Percentiles rank a stretch among this genome's conserved stretches.
These are phyloP conservation scores for Camellia oleifera DNA, from an alignment of 179 eudicot genomes.

Conservation along the genomic window DNA sequence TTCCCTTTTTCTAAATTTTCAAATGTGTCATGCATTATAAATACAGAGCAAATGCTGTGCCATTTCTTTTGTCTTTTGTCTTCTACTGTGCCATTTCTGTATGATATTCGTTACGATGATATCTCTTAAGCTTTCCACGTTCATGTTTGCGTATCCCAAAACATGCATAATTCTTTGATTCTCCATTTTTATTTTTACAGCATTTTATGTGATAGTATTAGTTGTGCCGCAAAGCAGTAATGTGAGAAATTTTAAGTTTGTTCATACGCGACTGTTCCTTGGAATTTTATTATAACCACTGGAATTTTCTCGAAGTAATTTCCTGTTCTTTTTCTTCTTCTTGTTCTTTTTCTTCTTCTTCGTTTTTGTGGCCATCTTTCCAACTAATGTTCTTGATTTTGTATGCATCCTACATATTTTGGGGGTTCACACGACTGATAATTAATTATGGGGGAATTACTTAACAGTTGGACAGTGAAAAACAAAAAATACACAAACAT, in stretches of 20 bases:
- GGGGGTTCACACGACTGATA: neutral
- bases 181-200: neutral
- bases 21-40: neutral
- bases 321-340: neutral
- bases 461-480: too few species aligned
- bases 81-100: neutral
- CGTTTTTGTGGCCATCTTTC: too few species aligned
- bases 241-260: neutral
- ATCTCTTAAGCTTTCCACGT: neutral
- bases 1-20: conserved; percentile 9
- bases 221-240: neutral
- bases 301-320: neutral
- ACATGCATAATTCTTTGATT: neutral
- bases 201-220: neutral
- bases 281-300: neutral
- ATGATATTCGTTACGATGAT: neutral
- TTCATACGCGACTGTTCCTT: neutral
- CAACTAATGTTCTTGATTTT: neutral
- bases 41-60: neutral
- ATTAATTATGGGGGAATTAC: too few species aligned
- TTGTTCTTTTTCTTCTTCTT: too few species aligned
- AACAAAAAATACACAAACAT: too few species aligned
- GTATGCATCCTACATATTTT: neutral
- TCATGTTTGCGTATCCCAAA: neutral
- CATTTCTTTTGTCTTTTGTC: neutral